Percentiles rank a stretch among this genome's conserved stretches.
Evolutionary conservation across 2,329 filamentous ascomycete genomes (phyloP).

Genomic region (Xylaria sp.): DNA sequence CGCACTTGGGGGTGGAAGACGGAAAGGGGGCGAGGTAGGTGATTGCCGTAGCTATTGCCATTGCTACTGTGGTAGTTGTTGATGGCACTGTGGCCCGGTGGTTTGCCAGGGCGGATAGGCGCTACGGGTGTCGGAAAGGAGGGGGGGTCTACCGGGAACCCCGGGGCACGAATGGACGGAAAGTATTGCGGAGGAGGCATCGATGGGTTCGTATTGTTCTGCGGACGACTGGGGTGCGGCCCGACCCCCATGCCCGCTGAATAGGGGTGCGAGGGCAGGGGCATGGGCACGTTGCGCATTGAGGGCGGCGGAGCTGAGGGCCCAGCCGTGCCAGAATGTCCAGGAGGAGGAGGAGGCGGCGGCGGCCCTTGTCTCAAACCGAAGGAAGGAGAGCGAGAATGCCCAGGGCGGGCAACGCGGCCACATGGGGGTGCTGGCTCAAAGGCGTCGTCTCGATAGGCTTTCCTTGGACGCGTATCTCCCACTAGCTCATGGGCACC

Average conservation of each 20-base stretch:
- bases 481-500: constrained; percentile 5
- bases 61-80: constrained; percentile 3
- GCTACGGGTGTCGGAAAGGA: neutral
- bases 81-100: neutral
- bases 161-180: neutral
- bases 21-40: constrained; percentile 9
- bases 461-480: constrained; percentile 4
- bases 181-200: constrained; percentile 1
- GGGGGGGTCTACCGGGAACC: neutral
- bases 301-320: constrained; percentile 18
- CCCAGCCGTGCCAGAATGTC: constrained; percentile 1
- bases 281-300: constrained; percentile 10
- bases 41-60: neutral
- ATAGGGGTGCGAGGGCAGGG: neutral
- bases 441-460: neutral
- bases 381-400: constrained; percentile 15
- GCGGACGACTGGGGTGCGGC: constrained; percentile 7
- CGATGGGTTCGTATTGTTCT: constrained; percentile 6
- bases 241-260: neutral
- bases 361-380: constrained; percentile 7
- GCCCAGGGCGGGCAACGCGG: constrained; percentile 10
- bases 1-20: constrained; percentile 10
- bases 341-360: constrained; percentile 11
- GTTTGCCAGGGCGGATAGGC: neutral
- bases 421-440: constrained; percentile 2